Percentiles rank a stretch among this genome's conserved stretches.
Conservation (phyloP, 2,329 filamentous ascomycete species). For the Phyllosticta citriasiana region DNA sequence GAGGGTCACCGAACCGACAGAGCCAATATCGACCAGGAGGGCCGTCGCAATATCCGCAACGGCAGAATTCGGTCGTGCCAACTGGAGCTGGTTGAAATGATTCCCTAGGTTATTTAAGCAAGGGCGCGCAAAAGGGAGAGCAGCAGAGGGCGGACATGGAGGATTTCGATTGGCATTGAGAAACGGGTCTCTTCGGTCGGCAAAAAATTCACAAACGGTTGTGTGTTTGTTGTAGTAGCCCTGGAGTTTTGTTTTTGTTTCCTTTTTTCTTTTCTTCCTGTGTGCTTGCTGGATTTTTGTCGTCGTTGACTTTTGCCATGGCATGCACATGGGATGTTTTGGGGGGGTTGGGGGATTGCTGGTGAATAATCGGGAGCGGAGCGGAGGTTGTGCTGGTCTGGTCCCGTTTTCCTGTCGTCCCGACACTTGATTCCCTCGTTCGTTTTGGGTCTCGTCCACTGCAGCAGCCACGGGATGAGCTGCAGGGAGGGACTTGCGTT, state of each 20-base stretch:
- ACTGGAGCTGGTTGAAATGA: not conserved
- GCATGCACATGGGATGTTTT: not conserved
- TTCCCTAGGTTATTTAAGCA: not conserved
- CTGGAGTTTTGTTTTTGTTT: not conserved
- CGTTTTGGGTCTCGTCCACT: not conserved
- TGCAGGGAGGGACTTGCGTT: not conserved
- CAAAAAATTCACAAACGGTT: not conserved
- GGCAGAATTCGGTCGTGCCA: slow-evolving; percentile 24
- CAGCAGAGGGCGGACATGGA: not conserved
- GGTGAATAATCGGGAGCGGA: not conserved
- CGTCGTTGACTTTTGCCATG: not conserved
- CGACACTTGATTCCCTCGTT: not conserved
- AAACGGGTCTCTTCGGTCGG: not conserved
- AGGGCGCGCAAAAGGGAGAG: not conserved
- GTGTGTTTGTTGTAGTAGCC: not conserved
- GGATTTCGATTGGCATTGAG: not conserved
- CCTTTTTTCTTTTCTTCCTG: not conserved
- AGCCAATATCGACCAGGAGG: slow-evolving; percentile 25
- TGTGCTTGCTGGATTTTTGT: not conserved
- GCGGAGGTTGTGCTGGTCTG: not conserved
- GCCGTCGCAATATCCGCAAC: slow-evolving; percentile 25
- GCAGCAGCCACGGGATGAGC: not conserved
- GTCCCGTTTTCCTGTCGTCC: not conserved
- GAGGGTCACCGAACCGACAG: slow-evolving; percentile 26
- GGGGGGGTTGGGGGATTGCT: not conserved